Conservation (phyloP, 164 flowering plant species). For the Euptelea pleiosperma region DNA sequence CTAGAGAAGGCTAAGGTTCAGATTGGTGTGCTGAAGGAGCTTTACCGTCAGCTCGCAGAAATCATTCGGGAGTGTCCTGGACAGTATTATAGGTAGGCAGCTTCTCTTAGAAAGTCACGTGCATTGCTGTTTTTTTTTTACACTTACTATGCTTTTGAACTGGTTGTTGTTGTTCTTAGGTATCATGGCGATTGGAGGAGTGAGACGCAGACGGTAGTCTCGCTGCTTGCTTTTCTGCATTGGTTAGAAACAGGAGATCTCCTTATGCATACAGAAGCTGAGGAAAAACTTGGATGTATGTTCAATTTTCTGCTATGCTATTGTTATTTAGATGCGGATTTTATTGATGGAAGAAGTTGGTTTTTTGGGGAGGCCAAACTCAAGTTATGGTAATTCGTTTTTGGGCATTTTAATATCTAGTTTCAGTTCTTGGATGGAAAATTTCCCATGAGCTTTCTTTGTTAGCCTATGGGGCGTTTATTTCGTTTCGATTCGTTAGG, state of each 20-base stretch:
- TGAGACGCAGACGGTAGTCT: conserved; percentile 83
- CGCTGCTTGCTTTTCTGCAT: conserved; percentile 82
- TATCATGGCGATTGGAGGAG: conserved; percentile 95
- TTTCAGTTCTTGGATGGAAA: no score
- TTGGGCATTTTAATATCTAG: no score
- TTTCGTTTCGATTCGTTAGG: no score
- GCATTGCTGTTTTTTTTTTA: background rate
- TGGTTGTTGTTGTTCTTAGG: conserved; percentile 34
- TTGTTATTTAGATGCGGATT: background rate
- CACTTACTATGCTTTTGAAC: background rate
- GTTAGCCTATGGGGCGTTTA: no score
- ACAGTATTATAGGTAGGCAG: conserved; percentile 69
- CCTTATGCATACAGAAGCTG: conserved; percentile 76
- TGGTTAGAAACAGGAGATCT: conserved; percentile 86
- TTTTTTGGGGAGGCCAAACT: no score
- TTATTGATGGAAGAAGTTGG: background rate
- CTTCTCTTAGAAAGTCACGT: background rate
- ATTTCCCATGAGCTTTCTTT: no score
- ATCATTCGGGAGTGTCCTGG: conserved; percentile 63
- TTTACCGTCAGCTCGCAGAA: conserved; percentile 53
- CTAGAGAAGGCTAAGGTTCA: conserved; percentile 61
- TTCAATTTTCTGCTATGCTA: background rate
- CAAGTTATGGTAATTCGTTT: background rate
- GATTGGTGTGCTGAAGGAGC: conserved; percentile 47
- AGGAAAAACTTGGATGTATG: conserved; percentile 83